Conservation (phyloP, 805 yeast species). For the Starmerella apicola region DNA sequence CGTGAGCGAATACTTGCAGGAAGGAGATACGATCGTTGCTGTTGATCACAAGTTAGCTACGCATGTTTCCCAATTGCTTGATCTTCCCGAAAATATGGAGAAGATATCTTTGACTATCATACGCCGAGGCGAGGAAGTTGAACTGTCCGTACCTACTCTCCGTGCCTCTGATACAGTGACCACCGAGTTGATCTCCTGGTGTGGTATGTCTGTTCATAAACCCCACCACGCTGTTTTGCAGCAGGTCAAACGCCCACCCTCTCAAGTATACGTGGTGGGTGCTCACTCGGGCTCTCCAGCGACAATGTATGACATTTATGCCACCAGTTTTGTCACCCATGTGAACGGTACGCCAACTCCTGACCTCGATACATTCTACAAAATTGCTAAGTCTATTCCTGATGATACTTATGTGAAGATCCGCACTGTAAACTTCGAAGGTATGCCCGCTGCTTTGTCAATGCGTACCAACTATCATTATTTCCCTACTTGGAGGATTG, state of each 20-base stretch:
- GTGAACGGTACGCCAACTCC: constrained; percentile 67
- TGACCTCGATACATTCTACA: constrained; percentile 53
- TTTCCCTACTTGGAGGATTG: constrained; percentile 32
- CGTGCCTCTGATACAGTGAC: constrained; percentile 48
- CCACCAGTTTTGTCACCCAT: constrained; percentile 79
- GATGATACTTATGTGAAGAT: constrained; percentile 73
- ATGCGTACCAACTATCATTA: constrained; percentile 81
- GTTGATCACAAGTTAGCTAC: constrained; percentile 55
- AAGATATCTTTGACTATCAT: constrained; percentile 49
- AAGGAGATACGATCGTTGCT: constrained; percentile 67
- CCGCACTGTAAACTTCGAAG: constrained; percentile 72
- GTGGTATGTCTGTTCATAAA: constrained; percentile 69
- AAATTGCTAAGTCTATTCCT: constrained; percentile 54
- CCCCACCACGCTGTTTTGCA: constrained; percentile 93
- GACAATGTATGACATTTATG: constrained; percentile 60
- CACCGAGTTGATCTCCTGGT: constrained; percentile 60
- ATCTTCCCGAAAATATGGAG: constrained; percentile 34
- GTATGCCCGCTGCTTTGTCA: constrained; percentile 75
- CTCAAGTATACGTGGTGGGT: constrained; percentile 69
- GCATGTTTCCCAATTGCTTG: constrained; percentile 49
- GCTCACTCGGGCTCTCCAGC: constrained; percentile 79
- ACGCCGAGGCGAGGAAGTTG: constrained; percentile 54
- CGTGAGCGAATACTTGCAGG: constrained; percentile 27
- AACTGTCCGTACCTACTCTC: constrained; percentile 51
- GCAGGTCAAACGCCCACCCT: constrained; percentile 61